phyloP scores from a whole-genome alignment of 2,329 filamentous ascomycete genomes.

The Xylaria sp. region DNA sequence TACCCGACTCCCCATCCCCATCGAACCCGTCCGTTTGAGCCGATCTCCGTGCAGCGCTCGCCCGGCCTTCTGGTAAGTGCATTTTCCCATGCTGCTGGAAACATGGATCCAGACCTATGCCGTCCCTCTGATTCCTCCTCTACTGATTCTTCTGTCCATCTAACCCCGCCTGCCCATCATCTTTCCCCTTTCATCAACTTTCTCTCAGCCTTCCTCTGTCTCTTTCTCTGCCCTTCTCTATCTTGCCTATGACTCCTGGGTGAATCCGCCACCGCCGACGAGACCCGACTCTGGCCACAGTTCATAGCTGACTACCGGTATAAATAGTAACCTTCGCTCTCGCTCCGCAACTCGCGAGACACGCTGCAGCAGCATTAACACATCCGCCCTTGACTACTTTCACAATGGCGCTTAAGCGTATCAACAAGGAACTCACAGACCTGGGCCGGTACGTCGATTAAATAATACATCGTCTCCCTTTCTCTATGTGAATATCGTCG shows the following conservation, averaged over 20 bases:
- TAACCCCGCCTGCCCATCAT: neutral
- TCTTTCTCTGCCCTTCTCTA: slow-evolving; percentile 25
- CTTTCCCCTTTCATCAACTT: neutral
- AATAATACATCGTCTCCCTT: neutral
- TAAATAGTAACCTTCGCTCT: slow-evolving; percentile 41
- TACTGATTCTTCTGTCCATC: neutral
- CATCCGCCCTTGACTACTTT: slow-evolving; percentile 36
- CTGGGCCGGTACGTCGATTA: slow-evolving; percentile 78
- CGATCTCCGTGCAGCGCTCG: neutral
- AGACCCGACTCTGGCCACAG: slow-evolving; percentile 41
- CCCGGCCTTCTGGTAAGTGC: slow-evolving; percentile 29
- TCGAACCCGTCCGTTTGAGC: slow-evolving; percentile 3
- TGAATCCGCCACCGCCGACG: neutral
- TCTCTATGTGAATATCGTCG: slow-evolving; percentile 28
- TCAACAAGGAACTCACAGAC: slow-evolving; percentile 93
- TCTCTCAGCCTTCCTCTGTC: neutral
- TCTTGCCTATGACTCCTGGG: neutral
- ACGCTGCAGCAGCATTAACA: slow-evolving; percentile 31
- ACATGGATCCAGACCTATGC: neutral
- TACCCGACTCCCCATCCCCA: neutral
- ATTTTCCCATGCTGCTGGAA: slow-evolving; percentile 13
- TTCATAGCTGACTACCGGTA: slow-evolving; percentile 46
- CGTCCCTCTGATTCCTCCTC: neutral
- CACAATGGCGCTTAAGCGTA: slow-evolving; percentile 89
- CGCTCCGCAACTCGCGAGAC: slow-evolving; percentile 38